A percentile compares a stretch with the other conserved stretches of the same genome.
Evolutionary conservation across 306 rosid species (phyloP).

Genomic region (Prunus salicina): DNA sequence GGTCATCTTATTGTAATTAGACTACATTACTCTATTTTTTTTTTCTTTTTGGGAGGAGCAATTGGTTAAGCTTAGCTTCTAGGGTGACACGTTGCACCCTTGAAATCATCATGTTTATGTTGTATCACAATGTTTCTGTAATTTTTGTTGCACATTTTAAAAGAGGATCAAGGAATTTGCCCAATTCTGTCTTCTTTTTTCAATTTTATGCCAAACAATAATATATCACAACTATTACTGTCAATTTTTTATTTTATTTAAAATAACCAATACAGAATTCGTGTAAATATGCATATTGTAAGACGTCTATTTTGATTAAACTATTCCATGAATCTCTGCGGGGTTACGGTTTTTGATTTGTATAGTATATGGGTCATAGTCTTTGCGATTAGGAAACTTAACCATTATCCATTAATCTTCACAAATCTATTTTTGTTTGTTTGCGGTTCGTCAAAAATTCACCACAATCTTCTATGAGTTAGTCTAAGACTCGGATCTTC

Average conservation of each 20-base stretch:
- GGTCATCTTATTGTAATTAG: neutral
- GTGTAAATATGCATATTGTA: neutral
- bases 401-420: no score
- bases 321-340: no score
- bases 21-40: neutral
- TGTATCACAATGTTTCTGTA: constrained; percentile 28
- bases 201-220: neutral
- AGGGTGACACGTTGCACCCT: neutral
- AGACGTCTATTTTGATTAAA: no score
- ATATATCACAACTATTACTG: neutral
- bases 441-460: no score
- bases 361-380: no score
- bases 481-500: no score
- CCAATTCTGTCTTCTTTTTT: neutral
- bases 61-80: neutral
- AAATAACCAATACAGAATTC: no score
- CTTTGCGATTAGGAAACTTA: no score
- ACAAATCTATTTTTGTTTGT: no score
- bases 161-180: neutral
- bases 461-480: no score
- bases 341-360: no score
- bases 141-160: constrained; percentile 2
- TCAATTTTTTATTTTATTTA: no score
- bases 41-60: neutral
- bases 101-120: constrained; percentile 9